Percentiles rank a stretch among this genome's conserved stretches.
phyloP scores from a whole-genome alignment of 2,329 filamentous ascomycete species.

The Leptosphaerulina australis region DNA sequence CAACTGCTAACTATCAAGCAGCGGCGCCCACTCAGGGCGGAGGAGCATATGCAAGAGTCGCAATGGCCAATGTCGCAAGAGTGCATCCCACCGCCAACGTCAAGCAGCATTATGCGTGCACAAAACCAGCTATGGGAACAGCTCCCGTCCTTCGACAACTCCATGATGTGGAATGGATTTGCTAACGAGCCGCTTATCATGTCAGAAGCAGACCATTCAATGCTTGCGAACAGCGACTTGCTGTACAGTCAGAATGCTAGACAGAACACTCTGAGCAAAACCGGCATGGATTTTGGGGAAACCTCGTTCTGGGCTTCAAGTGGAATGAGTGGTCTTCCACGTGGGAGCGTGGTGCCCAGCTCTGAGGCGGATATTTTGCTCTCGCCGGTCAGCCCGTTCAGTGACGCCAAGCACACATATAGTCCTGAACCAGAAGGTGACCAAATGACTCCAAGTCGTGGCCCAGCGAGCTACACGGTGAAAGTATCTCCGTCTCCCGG shows the following conservation, averaged over 20 bases:
- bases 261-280: slow-evolving; percentile 16
- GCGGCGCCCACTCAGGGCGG: slow-evolving; percentile 19
- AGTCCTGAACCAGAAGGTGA: slow-evolving; percentile 15
- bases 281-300: background rate
- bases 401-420: slow-evolving; percentile 17
- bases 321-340: background rate
- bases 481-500: background rate
- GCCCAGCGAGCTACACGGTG: slow-evolving; percentile 8
- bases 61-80: slow-evolving; percentile 16
- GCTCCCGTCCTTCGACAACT: background rate
- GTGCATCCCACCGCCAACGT: background rate
- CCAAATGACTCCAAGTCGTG: slow-evolving; percentile 5
- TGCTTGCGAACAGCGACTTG: slow-evolving; percentile 14
- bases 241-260: slow-evolving; percentile 9
- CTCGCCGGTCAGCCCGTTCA: slow-evolving; percentile 33
- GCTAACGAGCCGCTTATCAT: slow-evolving; percentile 17
- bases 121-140: background rate
- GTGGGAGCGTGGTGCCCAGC: slow-evolving; percentile 5
- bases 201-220: slow-evolving; percentile 5
- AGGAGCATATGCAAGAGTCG: slow-evolving; percentile 4
- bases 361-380: slow-evolving; percentile 18
- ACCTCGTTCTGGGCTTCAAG: background rate
- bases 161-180: background rate
- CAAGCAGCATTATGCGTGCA: background rate
- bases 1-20: slow-evolving; percentile 10